Evolutionary conservation across 2,329 filamentous ascomycete species (phyloP), one percentile per base, ranked within the genome.

Genomic region (Cladophialophora yegresii): DNA sequence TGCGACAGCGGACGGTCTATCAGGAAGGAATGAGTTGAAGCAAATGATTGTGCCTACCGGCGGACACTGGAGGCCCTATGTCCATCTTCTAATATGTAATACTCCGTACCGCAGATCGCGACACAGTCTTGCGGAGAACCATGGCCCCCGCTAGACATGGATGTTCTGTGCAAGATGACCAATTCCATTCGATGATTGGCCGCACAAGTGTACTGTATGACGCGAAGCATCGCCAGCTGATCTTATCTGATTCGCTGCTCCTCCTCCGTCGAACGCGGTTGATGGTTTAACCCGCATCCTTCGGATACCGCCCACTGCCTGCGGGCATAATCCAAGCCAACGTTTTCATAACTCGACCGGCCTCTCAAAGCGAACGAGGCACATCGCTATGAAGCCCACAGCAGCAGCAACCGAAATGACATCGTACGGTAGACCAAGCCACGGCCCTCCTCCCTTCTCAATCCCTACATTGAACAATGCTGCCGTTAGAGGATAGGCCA

Each of bases 401-500:
- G 55, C 58, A n/a, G 58, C 65, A 5, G 22, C 54, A 6, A 65
- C 43, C 10, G 65, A 26, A n/a, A 61, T 57, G 20, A 63, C 22
- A 28, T 62, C 57, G 74, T 78, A 83, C 0, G 82, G 80, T 43
- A 83, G 64, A 5, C 82, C 82, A 40, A 82, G 74, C 81, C 81
- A 83, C 4, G 72, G 66, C 3, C 76, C 77, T 23, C 63, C 65
- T 1, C 81, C 81, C 7, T 81, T 61, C 10, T 78, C 74, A 62
- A 83, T 74, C 0, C 81, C 82, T 62, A 78, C 72, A 33, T 80
- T 76, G 64, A 83, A 83, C 13, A 81, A 71, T 8, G 74, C 72
- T 1, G 80, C 81, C 47, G 83, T 75, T 4, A 79, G 69, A 3
- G 82, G 75, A 26, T 80, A 81, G 3, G 80, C 80, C 33, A 82